These are phyloP conservation scores for Phytophthora syringae DNA, from an alignment of 352 stramenopile genomes.

Conservation along the genomic window DNA sequence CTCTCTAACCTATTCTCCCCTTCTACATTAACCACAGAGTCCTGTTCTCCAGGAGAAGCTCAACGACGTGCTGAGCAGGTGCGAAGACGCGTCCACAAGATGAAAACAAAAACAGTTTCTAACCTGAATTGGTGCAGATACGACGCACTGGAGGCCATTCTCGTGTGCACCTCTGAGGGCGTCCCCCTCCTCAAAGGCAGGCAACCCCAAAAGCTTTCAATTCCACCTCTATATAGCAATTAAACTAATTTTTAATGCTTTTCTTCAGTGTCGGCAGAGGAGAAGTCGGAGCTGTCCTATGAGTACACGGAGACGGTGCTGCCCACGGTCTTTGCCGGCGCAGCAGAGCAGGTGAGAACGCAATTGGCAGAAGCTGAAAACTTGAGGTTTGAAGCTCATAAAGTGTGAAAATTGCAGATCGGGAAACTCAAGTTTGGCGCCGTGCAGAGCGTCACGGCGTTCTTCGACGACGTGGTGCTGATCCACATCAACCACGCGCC, in stretches of 20 bases:
- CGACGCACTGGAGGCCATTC: slow-evolving; percentile 75
- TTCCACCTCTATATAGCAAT: background rate
- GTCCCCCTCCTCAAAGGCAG: slow-evolving; percentile 76
- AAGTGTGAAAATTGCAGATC: no score
- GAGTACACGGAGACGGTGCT: slow-evolving; percentile 84
- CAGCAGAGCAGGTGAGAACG: slow-evolving; percentile 68
- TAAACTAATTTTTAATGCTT: background rate
- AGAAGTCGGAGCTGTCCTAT: slow-evolving; percentile 53
- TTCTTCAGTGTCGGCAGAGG: slow-evolving; percentile 52
- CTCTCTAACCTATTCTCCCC: background rate
- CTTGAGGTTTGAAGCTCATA: no score
- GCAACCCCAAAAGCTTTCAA: background rate
- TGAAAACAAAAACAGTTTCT: background rate
- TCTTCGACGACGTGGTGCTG: slow-evolving; percentile 76
- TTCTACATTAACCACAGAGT: slow-evolving; percentile 36
- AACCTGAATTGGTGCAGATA: slow-evolving; percentile 47
- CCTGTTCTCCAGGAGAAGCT: slow-evolving; percentile 73
- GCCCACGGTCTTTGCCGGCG: slow-evolving; percentile 77
- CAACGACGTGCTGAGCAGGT: slow-evolving; percentile 63
- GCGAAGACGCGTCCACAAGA: background rate
- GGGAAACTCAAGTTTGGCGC: slow-evolving; percentile 83
- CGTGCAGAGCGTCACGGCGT: slow-evolving; percentile 76
- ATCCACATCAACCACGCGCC: slow-evolving; percentile 82
- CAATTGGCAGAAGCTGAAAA: no score
- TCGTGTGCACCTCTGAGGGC: slow-evolving; percentile 81